Evolutionary conservation across 768 basidiomycete genomes (phyloP), one percentile per base, ranked within the genome.

Genomic region (Pleurotus tuoliensis): DNA sequence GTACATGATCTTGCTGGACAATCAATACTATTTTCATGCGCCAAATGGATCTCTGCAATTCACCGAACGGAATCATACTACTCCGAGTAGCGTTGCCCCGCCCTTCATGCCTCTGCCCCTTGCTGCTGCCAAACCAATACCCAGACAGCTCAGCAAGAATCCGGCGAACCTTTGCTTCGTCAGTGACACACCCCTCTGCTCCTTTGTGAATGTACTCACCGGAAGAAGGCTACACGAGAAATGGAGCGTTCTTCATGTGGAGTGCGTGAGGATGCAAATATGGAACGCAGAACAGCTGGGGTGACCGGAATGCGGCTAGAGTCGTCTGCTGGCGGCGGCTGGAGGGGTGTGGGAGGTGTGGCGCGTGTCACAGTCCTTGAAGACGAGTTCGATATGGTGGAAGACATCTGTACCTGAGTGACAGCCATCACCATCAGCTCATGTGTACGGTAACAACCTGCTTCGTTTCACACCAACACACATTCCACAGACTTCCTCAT

Each of bases 201-300:
- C 45, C 27, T 25, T 51, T 53, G 40, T 56, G 38, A 43, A 20
- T 53, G 56, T 55, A 52, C 64, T 46, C 68, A 89, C 91, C 92
- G 82, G 70, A 93, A 93, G 75, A 94, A 94, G 27, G 92, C 91
- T 51, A 91, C 78, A 12, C 90, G 82, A 39, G 91, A 94, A 52
- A 94, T 84, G 0, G 88, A 85, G 25, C 92, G 82, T 67, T 94
- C 91, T 66, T 94, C 91, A 55, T 87, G 74, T 2, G 87, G 82
- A 0, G 88, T 87, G 12, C 91, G 82, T 18, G 91, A 93, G 11
- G 90, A 93, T 24, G 92, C 83, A 68, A 94, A 94, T 62, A 94
- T 94, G 50, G 88, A 86, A 40, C 91, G 79, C 57, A 94, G 68
- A 1, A 90, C 86, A 8, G 88, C 87, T 8, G 91, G 91, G 0